These are phyloP conservation scores for Pilobolus umbonatus DNA, from an alignment of 192 early-diverging fungal species.

Conservation along the genomic window DNA sequence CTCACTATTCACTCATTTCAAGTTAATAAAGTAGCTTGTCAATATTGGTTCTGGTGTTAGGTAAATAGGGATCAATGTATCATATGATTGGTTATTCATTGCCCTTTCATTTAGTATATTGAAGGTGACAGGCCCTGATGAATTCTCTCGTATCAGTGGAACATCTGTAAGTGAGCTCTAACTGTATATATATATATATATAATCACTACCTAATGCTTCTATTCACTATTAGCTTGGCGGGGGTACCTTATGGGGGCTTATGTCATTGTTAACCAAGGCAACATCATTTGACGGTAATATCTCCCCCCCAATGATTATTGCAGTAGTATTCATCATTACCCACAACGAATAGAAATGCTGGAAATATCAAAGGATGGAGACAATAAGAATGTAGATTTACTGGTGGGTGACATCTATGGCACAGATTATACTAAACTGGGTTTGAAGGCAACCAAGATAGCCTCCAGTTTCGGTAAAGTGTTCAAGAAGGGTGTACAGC, in stretches of 20 bases:
- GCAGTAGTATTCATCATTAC: background rate
- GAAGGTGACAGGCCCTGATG: slow-evolving; percentile 84
- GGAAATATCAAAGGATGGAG: slow-evolving; percentile 82
- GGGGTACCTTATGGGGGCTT: slow-evolving; percentile 95
- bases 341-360: slow-evolving; percentile 54
- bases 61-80: slow-evolving; percentile 21
- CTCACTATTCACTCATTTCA: slow-evolving; percentile 25
- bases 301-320: background rate
- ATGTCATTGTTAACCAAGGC: slow-evolving; percentile 85
- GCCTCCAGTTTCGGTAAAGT: slow-evolving; percentile 96
- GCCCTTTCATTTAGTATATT: slow-evolving; percentile 54
- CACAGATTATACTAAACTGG: slow-evolving; percentile 84
- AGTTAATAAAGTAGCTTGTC: too few species aligned
- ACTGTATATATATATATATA: background rate
- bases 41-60: slow-evolving; percentile 97
- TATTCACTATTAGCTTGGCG: slow-evolving; percentile 60
- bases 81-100: background rate
- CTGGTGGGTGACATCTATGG: slow-evolving; percentile 96
- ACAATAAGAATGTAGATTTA: slow-evolving; percentile 87
- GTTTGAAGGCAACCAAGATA: slow-evolving; percentile 89
- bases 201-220: slow-evolving; percentile 5
- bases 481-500: slow-evolving; percentile 76
- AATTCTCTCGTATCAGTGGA: slow-evolving; percentile 87
- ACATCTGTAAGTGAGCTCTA: slow-evolving; percentile 57
- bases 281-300: slow-evolving; percentile 75